Evolutionary conservation across 2,329 filamentous ascomycete species (phyloP), one percentile per base, ranked within the genome.

Genomic region (Fusarium sp.): DNA sequence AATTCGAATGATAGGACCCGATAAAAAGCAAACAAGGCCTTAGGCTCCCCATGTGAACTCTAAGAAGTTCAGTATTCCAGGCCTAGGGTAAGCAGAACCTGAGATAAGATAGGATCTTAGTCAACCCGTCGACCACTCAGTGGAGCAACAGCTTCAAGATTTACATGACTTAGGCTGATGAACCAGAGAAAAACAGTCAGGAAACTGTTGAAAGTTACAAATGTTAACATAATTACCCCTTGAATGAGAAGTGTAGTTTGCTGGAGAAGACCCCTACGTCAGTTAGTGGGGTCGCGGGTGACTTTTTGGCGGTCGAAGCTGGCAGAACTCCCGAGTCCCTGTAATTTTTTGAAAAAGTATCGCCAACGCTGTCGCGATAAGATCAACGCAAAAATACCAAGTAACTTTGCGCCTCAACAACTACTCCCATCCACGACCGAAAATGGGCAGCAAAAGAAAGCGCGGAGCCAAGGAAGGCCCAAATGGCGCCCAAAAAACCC

Each of bases 371-470:
- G 45, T 58, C 46, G 68, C 45, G 58, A 66, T 61, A 66, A 54
- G 63, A 50, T 64, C 51, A 57, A 48, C n/a, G 36, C 17, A 36
- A 44, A 43, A 24, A 46, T n/a, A 15, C 34, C 56, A 39, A 50
- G 42, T 39, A 50, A 60, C 42, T 61, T n/a, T 42, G 52, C 49
- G 59, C 46, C 44, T 53, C 40, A 49, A 42, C 31, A n/a, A n/a
- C 15, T 15, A 20, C 40, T 28, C 46, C 46, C 48, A 44, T 44
- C 53, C 38, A 63, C 43, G 7, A 18, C 39, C 26, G 40, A 74
- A 42, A 51, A 80, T 80, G 78, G 78, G 73, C 22, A 75, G 71
- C 50, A 81, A 81, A 72, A 69, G 78, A 58, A 81, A 81, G 72
- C 74, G 78, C 54, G 75, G 72, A 46, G 66, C 74, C 52, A 80